Percentiles rank a stretch among this genome's conserved stretches.
Conservation (phyloP, 768 basidiomycete species). For the Pleurotus ostreatus region DNA sequence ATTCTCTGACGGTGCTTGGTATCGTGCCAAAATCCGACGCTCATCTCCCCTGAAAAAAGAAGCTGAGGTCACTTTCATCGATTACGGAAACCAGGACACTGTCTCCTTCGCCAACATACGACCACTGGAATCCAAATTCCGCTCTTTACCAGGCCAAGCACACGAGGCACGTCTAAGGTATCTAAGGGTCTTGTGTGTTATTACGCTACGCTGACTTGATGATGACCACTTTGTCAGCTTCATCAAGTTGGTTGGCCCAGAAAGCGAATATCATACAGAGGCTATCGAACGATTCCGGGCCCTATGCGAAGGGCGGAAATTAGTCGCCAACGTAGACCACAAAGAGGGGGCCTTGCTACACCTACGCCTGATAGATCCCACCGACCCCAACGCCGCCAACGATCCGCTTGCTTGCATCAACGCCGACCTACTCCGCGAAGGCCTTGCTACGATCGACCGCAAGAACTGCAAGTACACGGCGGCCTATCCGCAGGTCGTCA, state of each 20-base stretch:
- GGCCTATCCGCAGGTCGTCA: slow-evolving; percentile 65
- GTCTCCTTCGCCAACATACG: slow-evolving; percentile 80
- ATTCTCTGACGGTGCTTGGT: slow-evolving; percentile 94
- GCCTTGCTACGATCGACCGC: slow-evolving; percentile 75
- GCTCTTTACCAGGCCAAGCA: slow-evolving; percentile 86
- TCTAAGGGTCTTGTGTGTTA: slow-evolving; percentile 5
- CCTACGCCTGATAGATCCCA: slow-evolving; percentile 89
- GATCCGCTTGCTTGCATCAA: slow-evolving; percentile 83
- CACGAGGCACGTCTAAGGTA: slow-evolving; percentile 91
- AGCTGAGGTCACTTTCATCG: slow-evolving; percentile 92
- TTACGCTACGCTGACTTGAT: not conserved
- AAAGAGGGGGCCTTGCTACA: slow-evolving; percentile 76
- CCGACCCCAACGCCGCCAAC: slow-evolving; percentile 59
- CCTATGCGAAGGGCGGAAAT: slow-evolving; percentile 87
- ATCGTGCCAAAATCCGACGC: slow-evolving; percentile 87
- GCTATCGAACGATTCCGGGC: slow-evolving; percentile 83
- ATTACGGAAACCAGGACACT: slow-evolving; percentile 92
- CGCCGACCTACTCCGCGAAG: slow-evolving; percentile 84
- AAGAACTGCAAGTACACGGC: slow-evolving; percentile 71
- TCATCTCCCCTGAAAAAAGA: slow-evolving; percentile 88
- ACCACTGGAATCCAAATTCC: slow-evolving; percentile 88
- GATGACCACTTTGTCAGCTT: slow-evolving; percentile 48
- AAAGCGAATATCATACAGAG: slow-evolving; percentile 85
- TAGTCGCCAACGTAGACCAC: slow-evolving; percentile 94
- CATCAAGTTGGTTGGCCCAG: slow-evolving; percentile 72